These are phyloP conservation scores for Hypoxylon sp. DNA, from an alignment of 2,329 filamentous ascomycete species.

Conservation along the genomic window DNA sequence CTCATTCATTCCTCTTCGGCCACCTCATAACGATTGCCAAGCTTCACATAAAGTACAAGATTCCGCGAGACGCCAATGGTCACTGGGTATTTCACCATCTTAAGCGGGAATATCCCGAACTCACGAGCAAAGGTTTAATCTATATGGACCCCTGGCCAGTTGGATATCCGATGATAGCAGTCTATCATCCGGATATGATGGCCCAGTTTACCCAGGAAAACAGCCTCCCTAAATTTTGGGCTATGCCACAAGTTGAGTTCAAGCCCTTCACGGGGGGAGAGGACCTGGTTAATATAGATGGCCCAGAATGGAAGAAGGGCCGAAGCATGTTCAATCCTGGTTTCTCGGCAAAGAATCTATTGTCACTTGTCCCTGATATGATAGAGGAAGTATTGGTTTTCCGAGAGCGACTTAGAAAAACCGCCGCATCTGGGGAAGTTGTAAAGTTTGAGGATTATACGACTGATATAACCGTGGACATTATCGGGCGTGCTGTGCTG, in stretches of 20 bases:
- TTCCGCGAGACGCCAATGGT: slow-evolving; percentile 51
- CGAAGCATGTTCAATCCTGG: slow-evolving; percentile 58
- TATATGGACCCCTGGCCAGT: slow-evolving; percentile 60
- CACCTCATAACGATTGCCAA: slow-evolving; percentile 52
- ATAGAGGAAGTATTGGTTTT: slow-evolving; percentile 53
- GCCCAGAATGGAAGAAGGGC: slow-evolving; percentile 58
- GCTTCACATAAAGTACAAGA: slow-evolving; percentile 47
- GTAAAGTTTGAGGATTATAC: slow-evolving; percentile 52
- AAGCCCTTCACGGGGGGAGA: slow-evolving; percentile 53
- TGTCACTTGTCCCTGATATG: slow-evolving; percentile 55
- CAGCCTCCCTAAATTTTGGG: slow-evolving; percentile 55
- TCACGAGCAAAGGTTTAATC: slow-evolving; percentile 50
- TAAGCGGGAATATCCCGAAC: slow-evolving; percentile 52
- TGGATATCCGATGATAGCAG: slow-evolving; percentile 55
- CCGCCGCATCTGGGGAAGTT: slow-evolving; percentile 45
- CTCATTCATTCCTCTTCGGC: slow-evolving; percentile 56
- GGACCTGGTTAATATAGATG: slow-evolving; percentile 57
- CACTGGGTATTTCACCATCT: slow-evolving; percentile 49
- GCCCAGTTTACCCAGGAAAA: slow-evolving; percentile 58
- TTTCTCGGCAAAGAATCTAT: slow-evolving; percentile 57
- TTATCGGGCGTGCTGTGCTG: slow-evolving; percentile 53
- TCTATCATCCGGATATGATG: slow-evolving; percentile 58
- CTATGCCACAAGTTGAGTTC: slow-evolving; percentile 50
- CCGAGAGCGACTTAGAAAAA: slow-evolving; percentile 46
- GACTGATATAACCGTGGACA: slow-evolving; percentile 51